Evolutionary conservation across 2,329 filamentous ascomycete species (phyloP), one percentile per base, ranked within the genome.

Genomic region (Teratosphaeria gauchensis): DNA sequence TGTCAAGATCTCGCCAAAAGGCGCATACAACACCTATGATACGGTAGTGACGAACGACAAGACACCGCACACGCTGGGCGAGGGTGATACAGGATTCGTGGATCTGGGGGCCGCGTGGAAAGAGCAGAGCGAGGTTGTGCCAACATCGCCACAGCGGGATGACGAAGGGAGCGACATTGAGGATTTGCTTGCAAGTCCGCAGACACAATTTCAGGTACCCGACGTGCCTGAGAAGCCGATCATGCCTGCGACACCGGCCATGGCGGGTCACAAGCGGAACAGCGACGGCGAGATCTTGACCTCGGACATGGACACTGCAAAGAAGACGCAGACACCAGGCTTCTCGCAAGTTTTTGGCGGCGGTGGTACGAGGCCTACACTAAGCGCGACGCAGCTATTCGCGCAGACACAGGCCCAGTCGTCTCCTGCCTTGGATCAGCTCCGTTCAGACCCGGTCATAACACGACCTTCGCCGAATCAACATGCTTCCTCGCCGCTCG

Each of bases 341-440:
- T 76, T 73, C 38, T 72, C 71, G 3, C 70, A 75, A 19, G 68
- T 76, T 21, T 75, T 76, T 63, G 52, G 51, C 14, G 19, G 30
- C 2, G 30, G 16, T 31, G 71, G 67, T n/a, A 65, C 69, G 6
- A 69, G 70, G 19, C 69, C 61, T n/a, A 55, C 62, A 2, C 70
- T 79, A 67, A 76, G 74, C 38, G 69, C 76, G 30, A 78, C 76
- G 7, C 77, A 80, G 59, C 68, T 74, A 12, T 79, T 78, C 63
- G 70, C 75, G 55, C 72, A 74, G 30, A 78, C 76, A 1, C 77
- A 78, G 61, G 75, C 73, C 24, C 70, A 69, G 19, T 78, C 77
- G 0, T 78, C 77, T 28, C 76, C 77, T 19, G 62, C 71, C 3
- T 64, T 69, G 19, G 73, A 73, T 58, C 33, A 55, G 33, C 64